Evolutionary conservation across 2,329 filamentous ascomycete species (phyloP).

Genomic region (Fusarium acutatum): DNA sequence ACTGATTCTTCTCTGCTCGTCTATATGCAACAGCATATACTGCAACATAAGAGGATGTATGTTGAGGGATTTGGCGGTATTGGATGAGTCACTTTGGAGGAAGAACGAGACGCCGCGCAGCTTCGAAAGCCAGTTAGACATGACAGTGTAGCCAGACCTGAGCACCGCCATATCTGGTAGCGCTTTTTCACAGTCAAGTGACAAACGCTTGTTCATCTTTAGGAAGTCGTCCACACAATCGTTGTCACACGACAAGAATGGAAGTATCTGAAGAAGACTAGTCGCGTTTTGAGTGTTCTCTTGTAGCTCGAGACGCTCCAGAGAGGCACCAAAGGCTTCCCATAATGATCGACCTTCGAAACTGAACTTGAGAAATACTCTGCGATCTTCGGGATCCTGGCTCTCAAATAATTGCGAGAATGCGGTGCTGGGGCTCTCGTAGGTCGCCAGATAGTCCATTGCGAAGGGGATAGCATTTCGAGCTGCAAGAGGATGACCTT

Average conservation of each 20-base stretch:
- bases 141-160: too few species aligned
- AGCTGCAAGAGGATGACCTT: background rate
- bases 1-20: accelerated
- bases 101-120: background rate
- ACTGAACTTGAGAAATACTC: background rate
- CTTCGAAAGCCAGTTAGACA: accelerated
- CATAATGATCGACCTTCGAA: background rate
- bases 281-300: accelerated
- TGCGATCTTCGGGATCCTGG: background rate
- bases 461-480: background rate
- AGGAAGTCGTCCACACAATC: background rate
- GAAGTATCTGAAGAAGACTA: background rate
- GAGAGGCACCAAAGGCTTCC: background rate
- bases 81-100: background rate
- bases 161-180: background rate
- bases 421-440: accelerated
- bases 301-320: background rate
- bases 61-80: accelerated
- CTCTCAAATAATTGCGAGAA: background rate
- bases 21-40: background rate
- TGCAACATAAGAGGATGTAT: background rate
- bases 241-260: background rate
- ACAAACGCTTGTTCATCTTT: background rate
- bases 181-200: background rate
- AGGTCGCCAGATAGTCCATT: accelerated